Base-by-base conservation (phyloP, 78 protist genomes). In the Dictyostelium purpureum region DNA sequence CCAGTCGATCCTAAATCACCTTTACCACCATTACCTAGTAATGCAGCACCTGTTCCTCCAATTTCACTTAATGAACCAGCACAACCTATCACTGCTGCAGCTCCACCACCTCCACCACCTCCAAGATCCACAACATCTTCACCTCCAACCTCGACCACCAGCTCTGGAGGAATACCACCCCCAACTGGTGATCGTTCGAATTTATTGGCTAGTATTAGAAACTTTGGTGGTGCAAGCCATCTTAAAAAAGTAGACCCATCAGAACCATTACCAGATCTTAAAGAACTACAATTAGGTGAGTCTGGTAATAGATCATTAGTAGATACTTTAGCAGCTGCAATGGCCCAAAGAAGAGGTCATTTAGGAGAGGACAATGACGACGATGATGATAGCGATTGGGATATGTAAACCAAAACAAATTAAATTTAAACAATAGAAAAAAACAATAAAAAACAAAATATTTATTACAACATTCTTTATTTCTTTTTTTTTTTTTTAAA, bases 311-410 rank as follows among this genome's bases (percentile, higher is more conserved):
- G 80, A 38, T 56, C 79, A 12, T 21, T 83, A 33, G 67, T 56
- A 0, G 81, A 83, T 21, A 71, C 90, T 38, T 52, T 83, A 16
- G 47, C 52, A 6, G 90, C 79, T 11, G 90, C 90, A 24, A 83
- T 83, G 90, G 80, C 49, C 5, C 38, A 21, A 11, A 37, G 90
- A 56, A 52, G 90, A 71, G 59, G 61, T n/a, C 6, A 71, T 43
- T 2, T 83, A 1, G 80, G 79, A 31, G 89, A 81, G 40, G 69
- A 51, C 7, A 70, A 51, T 42, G 80, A 71, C 6, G 79, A 65
- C 12, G 71, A 38, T 40, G 83, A 79, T 21, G 47, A 35, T 21
- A n/a, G 35, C 18, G 76, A 69, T 54, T 66, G 77, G 89, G 89
- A 81, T n/a, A n/a, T n/a, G n/a, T n/a, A n/a, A n/a, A n/a, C n/a